Conservation (phyloP, 257 asterid species). For the Solanum chilense region DNA sequence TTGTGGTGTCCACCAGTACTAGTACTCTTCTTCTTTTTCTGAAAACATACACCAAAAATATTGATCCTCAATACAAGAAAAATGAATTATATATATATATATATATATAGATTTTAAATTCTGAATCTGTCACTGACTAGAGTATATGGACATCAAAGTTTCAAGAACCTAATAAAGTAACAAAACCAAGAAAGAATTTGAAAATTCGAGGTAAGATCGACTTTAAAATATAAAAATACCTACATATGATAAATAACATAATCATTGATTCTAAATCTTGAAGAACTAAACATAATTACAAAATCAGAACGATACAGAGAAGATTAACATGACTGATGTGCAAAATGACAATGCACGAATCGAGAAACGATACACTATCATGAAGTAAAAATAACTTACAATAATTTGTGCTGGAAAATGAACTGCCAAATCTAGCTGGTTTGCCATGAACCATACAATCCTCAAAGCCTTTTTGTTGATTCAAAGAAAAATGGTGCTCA, state of each 20-base stretch:
- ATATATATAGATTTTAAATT: not conserved
- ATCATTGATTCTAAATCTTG: not conserved
- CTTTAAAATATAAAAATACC: not conserved
- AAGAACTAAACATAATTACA: not conserved
- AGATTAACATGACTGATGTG: not conserved
- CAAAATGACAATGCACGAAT: not conserved
- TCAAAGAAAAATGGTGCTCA: not conserved
- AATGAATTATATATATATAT: not conserved
- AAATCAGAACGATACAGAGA: not conserved
- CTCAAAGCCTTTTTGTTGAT: not conserved
- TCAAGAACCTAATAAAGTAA: not conserved
- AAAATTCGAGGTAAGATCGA: not conserved
- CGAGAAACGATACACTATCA: not conserved
- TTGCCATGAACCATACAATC: conserved; percentile 24
- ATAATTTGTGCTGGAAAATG: conserved; percentile 5
- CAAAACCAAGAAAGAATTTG: not conserved
- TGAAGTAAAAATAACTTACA: conserved; percentile 16
- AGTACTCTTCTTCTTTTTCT: conserved; percentile 38
- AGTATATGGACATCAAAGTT: not conserved
- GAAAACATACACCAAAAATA: not conserved
- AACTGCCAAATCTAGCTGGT: not conserved
- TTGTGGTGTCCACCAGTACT: conserved; percentile 36
- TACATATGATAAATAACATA: not conserved
- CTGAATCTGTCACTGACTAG: not conserved
- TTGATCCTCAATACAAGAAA: not conserved